A percentile compares a stretch with the other conserved stretches of the same genome.
Conservation (phyloP, 2,329 filamentous ascomycete genomes). For the Colletotrichum sp. region DNA sequence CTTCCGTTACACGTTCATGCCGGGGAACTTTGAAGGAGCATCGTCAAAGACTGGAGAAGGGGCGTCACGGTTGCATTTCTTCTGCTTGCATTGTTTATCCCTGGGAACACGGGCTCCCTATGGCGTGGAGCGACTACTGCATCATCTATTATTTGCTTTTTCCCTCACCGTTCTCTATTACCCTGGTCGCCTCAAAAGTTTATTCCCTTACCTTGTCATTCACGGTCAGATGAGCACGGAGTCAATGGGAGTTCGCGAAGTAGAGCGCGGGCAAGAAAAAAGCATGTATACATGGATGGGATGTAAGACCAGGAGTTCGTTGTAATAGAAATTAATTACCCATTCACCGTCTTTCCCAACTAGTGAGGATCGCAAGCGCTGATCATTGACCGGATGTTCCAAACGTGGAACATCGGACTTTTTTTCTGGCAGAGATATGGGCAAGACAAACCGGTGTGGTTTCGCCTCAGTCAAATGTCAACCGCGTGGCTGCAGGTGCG, state of each 20-base stretch:
- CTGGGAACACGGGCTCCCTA: background rate
- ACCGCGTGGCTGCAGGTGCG: background rate
- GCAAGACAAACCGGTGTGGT: background rate
- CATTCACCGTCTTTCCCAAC: background rate
- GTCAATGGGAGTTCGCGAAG: background rate
- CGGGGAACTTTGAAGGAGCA: background rate
- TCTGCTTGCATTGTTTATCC: slow-evolving; percentile 12
- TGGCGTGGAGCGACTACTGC: background rate
- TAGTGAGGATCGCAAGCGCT: background rate
- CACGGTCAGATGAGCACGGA: slow-evolving; percentile 3
- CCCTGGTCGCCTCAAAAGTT: slow-evolving; percentile 2
- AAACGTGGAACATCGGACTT: background rate
- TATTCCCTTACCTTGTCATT: background rate
- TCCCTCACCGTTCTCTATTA: background rate
- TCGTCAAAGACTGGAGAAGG: slow-evolving; percentile 2
- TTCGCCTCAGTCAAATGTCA: background rate
- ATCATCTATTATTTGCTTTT: background rate
- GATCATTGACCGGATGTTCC: background rate
- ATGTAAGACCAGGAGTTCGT: background rate
- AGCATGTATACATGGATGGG: slow-evolving; percentile 8
- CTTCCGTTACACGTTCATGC: background rate
- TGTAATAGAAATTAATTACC: background rate
- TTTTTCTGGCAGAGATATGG: background rate
- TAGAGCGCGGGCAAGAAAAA: slow-evolving; percentile 12
- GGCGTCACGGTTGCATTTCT: slow-evolving; percentile 19